phyloP scores from a whole-genome alignment of 208 protist species.

The Kentomonas sorsogonicus region DNA sequence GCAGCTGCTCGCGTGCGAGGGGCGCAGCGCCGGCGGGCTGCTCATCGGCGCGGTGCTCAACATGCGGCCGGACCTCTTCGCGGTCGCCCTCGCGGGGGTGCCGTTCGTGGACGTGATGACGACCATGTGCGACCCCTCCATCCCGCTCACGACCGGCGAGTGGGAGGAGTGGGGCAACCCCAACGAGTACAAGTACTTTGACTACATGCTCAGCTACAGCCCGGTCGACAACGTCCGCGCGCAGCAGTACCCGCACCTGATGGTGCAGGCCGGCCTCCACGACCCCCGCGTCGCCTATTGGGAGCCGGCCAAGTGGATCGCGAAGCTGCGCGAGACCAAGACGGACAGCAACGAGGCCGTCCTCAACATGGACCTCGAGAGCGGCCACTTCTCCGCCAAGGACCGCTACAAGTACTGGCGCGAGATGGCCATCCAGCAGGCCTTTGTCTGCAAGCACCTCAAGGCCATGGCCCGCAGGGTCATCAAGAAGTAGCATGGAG shows the following conservation, averaged over 20 bases:
- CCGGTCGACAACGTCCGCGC: slow-evolving; percentile 88
- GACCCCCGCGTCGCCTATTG: slow-evolving; percentile 91
- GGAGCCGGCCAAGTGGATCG: slow-evolving; percentile 89
- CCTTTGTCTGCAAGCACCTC: slow-evolving; percentile 86
- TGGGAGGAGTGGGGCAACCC: slow-evolving; percentile 95
- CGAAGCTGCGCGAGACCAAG: slow-evolving; percentile 76
- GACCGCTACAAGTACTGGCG: slow-evolving; percentile 88
- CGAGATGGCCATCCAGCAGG: slow-evolving; percentile 85
- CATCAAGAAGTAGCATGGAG: slow-evolving; percentile 37
- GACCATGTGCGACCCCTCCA: slow-evolving; percentile 90
- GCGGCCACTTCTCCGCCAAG: slow-evolving; percentile 86
- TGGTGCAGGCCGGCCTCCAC: slow-evolving; percentile 80
- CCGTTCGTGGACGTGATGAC: slow-evolving; percentile 94
- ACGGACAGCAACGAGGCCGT: slow-evolving; percentile 79
- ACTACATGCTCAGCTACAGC: slow-evolving; percentile 94
- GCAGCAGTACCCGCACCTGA: slow-evolving; percentile 80
- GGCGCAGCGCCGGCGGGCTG: slow-evolving; percentile 90
- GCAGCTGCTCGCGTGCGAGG: slow-evolving; percentile 78
- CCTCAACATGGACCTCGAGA: slow-evolving; percentile 88
- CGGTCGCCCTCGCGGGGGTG: slow-evolving; percentile 78
- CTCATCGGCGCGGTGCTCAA: slow-evolving; percentile 91
- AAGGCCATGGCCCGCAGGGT: slow-evolving; percentile 51
- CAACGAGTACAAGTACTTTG: slow-evolving; percentile 90
- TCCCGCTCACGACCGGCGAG: slow-evolving; percentile 89
- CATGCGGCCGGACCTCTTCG: slow-evolving; percentile 87